Conservation (phyloP, 1,284 basidiomycete species). For the Ceratobasidium sp. region DNA sequence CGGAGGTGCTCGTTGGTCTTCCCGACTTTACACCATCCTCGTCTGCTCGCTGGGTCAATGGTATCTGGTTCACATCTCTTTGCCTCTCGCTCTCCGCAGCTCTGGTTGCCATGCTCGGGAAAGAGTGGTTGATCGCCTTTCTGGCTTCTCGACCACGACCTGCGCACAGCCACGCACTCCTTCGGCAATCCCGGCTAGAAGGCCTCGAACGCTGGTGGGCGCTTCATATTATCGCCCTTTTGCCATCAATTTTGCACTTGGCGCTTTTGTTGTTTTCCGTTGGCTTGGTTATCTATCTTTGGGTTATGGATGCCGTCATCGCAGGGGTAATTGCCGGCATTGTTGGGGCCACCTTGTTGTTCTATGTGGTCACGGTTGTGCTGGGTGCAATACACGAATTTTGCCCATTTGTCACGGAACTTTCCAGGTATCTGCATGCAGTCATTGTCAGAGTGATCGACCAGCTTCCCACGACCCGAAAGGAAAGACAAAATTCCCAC, state of each 20-base stretch:
- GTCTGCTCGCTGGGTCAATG: constrained; percentile 26
- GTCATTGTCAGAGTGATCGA: neutral
- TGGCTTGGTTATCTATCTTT: constrained; percentile 32
- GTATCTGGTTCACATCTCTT: constrained; percentile 39
- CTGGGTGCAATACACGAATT: neutral
- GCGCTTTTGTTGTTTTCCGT: constrained; percentile 26
- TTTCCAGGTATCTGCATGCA: neutral
- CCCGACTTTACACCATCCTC: neutral
- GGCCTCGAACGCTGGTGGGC: constrained; percentile 33
- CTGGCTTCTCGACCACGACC: constrained; percentile 18
- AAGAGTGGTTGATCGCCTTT: constrained; percentile 35
- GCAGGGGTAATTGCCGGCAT: neutral
- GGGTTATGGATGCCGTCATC: neutral
- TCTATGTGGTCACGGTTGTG: neutral
- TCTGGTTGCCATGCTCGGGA: constrained; percentile 29
- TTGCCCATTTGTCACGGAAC: neutral
- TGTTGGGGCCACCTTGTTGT: neutral
- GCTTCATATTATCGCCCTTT: constrained; percentile 19
- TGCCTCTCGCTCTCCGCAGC: constrained; percentile 10
- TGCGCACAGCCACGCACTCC: constrained; percentile 3
- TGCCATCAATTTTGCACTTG: constrained; percentile 13
- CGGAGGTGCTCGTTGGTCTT: neutral
- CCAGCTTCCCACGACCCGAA: neutral
- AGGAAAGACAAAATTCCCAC: neutral
- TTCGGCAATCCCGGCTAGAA: constrained; percentile 15